These are phyloP conservation scores for Globisporangium spinosum DNA, from an alignment of 352 stramenopile genomes.

Conservation along the genomic window DNA sequence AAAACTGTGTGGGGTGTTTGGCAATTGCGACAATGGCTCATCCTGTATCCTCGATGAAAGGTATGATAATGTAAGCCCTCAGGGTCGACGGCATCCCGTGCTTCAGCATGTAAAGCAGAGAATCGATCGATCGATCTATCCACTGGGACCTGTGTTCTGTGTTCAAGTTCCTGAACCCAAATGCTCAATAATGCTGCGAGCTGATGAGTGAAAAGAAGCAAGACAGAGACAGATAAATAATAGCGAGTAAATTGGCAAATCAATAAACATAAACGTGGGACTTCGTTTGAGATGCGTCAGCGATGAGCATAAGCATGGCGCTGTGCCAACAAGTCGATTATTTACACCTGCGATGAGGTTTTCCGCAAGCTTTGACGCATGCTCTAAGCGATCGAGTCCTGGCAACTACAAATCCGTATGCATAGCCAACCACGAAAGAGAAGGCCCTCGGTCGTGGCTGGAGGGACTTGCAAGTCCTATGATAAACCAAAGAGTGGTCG, in stretches of 20 bases:
- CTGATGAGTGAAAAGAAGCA: not conserved
- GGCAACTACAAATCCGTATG: not conserved
- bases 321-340: too few species aligned
- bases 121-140: not conserved
- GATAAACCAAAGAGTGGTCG: not conserved
- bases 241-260: not conserved
- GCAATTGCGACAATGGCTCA: not conserved
- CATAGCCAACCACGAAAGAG: not conserved
- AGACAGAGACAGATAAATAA: not conserved
- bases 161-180: conserved; percentile 7
- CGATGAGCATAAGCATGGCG: too few species aligned
- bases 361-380: too few species aligned
- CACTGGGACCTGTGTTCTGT: conserved; percentile 2
- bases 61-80: not conserved
- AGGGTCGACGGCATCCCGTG: not conserved
- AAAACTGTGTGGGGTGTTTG: not conserved
- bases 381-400: not conserved
- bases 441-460: not conserved
- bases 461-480: too few species aligned
- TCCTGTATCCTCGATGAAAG: not conserved
- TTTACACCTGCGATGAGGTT: too few species aligned
- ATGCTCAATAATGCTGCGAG: not conserved
- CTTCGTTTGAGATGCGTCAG: too few species aligned
- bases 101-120: not conserved
- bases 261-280: not conserved